Evolutionary conservation across 352 stramenopile genomes (phyloP).

Genomic region (Phytophthora aleatoria): DNA sequence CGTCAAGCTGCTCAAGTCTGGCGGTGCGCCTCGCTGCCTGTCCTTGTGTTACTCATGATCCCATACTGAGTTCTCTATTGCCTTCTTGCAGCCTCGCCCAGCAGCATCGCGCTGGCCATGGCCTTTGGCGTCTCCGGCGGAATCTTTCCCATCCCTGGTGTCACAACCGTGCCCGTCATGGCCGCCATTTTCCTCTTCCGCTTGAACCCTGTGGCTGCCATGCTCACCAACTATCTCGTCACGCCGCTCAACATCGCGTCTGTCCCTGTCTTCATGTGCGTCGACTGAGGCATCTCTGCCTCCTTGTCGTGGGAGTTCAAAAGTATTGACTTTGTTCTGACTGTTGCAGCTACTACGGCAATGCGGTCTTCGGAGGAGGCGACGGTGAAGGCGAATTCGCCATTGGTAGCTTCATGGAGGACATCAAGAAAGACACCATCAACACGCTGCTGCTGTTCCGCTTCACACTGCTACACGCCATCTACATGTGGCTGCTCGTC

Average conservation of each 20-base stretch:
- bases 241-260: slow-evolving; percentile 82
- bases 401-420: slow-evolving; percentile 67
- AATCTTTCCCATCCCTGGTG: slow-evolving; percentile 79
- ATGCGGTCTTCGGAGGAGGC: slow-evolving; percentile 45
- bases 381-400: slow-evolving; percentile 68
- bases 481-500: slow-evolving; percentile 80
- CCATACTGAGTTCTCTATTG: slow-evolving; percentile 1
- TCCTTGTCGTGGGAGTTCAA: not conserved
- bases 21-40: slow-evolving; percentile 39
- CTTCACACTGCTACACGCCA: slow-evolving; percentile 79
- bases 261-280: slow-evolving; percentile 81
- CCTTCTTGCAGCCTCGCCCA: slow-evolving; percentile 57
- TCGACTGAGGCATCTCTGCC: slow-evolving; percentile 1
- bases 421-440: slow-evolving; percentile 74
- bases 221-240: slow-evolving; percentile 85
- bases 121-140: slow-evolving; percentile 77
- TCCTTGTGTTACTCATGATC: not conserved
- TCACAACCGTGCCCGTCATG: slow-evolving; percentile 80
- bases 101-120: slow-evolving; percentile 79
- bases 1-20: slow-evolving; percentile 76
- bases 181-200: slow-evolving; percentile 77
- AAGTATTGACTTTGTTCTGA: slow-evolving; percentile 4
- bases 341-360: slow-evolving; percentile 61
- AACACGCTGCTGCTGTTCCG: slow-evolving; percentile 78
- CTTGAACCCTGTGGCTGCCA: slow-evolving; percentile 80